phyloP scores from a whole-genome alignment of 192 early-diverging fungal genomes.

The Cladochytrium replicatum region DNA sequence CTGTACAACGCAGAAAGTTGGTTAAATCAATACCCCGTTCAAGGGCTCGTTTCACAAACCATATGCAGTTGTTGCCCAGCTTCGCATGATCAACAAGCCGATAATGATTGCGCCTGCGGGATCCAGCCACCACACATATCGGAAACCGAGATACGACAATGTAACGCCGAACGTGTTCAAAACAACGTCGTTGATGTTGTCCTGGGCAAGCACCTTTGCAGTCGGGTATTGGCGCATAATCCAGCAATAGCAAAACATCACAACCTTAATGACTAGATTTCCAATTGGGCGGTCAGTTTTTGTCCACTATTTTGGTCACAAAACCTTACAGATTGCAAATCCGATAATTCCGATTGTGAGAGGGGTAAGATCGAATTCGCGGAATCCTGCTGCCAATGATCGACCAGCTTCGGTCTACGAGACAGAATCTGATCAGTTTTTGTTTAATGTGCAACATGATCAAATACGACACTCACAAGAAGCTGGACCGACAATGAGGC shows the following conservation, averaged over 20 bases:
- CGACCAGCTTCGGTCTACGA: slow-evolving; percentile 18
- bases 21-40: background rate
- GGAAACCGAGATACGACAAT: slow-evolving; percentile 34
- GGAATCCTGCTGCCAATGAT: slow-evolving; percentile 35
- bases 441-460: too few species aligned
- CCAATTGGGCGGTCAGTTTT: too few species aligned
- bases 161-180: slow-evolving; percentile 40
- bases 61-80: slow-evolving; percentile 38
- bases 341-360: slow-evolving; percentile 36
- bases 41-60: slow-evolving; percentile 16
- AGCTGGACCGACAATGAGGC: slow-evolving; percentile 59
- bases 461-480: slow-evolving; percentile 41
- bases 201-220: slow-evolving; percentile 44
- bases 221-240: slow-evolving; percentile 40
- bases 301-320: too few species aligned
- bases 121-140: slow-evolving; percentile 41
- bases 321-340: slow-evolving; percentile 35
- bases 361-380: slow-evolving; percentile 39
- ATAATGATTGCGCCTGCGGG: slow-evolving; percentile 40
- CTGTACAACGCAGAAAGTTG: slow-evolving; percentile 4
- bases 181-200: slow-evolving; percentile 49
- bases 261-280: slow-evolving; percentile 36
- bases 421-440: too few species aligned
- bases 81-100: slow-evolving; percentile 40
- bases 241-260: slow-evolving; percentile 57